Evolutionary conservation across 2,329 filamentous ascomycete genomes (phyloP).

Genomic region (Venturia carpophila): DNA sequence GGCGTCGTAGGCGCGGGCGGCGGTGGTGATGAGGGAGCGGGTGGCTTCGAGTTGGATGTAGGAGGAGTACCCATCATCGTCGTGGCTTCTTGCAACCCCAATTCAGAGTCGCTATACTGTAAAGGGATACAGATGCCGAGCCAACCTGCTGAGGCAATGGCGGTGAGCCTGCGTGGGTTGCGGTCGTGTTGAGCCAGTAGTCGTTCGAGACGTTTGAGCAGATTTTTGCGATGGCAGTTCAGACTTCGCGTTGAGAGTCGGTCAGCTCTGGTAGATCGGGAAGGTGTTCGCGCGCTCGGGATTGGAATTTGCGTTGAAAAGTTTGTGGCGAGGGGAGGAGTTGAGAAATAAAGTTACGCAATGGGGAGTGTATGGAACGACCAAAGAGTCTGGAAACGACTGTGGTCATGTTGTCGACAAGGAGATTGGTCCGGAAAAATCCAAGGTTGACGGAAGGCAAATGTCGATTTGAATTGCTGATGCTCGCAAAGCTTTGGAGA

Average conservation of each 20-base stretch:
- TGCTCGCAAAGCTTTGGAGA: background rate
- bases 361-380: background rate
- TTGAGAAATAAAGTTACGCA: background rate
- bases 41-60: conserved; percentile 60
- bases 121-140: conserved; percentile 40
- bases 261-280: conserved; percentile 30
- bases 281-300: conserved; percentile 8
- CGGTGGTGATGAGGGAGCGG: conserved; percentile 58
- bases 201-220: conserved; percentile 36
- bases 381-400: background rate
- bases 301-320: background rate
- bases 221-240: conserved; percentile 38
- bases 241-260: conserved; percentile 36
- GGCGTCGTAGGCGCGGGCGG: conserved; percentile 53
- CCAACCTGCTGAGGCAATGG: conserved; percentile 37
- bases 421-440: background rate
- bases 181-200: conserved; percentile 38
- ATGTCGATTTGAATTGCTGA: too few relatives aligned
- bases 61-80: conserved; percentile 48
- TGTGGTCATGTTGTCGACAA: background rate
- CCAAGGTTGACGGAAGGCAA: too few relatives aligned
- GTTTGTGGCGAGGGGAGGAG: background rate
- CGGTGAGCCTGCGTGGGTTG: conserved; percentile 32
- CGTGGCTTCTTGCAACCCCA: conserved; percentile 37
- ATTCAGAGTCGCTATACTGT: conserved; percentile 35